A percentile compares a stretch with the other conserved stretches of the same genome.
Evolutionary conservation across 306 rosid genomes (phyloP).

Genomic region (Bauhinia variegata): DNA sequence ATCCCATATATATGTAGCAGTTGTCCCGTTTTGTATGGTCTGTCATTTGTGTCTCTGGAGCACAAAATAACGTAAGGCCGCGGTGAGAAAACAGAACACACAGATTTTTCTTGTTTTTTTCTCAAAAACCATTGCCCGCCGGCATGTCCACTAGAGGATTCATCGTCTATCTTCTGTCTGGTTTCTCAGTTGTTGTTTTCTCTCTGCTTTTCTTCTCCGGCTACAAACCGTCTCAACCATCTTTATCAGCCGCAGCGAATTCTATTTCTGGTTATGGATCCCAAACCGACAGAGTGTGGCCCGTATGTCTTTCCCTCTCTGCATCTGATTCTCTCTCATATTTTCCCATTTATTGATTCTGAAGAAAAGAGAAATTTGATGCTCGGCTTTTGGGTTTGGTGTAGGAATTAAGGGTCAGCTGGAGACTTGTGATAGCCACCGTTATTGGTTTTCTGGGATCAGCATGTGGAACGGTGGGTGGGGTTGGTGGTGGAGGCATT

Average conservation of each 20-base stretch:
- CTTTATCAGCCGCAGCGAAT: slow-evolving; percentile 27
- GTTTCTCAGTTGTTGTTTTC: slow-evolving; percentile 60
- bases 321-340: slow-evolving; percentile 45
- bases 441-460: slow-evolving; percentile 86
- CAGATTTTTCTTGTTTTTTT: not conserved
- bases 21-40: not conserved
- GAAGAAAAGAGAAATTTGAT: not conserved
- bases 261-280: slow-evolving; percentile 19
- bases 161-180: slow-evolving; percentile 58
- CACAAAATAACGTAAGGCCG: not conserved
- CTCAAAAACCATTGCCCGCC: slow-evolving; percentile 22
- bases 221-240: slow-evolving; percentile 4
- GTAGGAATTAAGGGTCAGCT: slow-evolving; percentile 69
- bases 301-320: slow-evolving; percentile 43
- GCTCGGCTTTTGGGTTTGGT: slow-evolving; percentile 42
- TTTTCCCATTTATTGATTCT: not conserved
- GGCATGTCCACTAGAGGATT: slow-evolving; percentile 57
- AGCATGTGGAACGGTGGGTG: slow-evolving; percentile 95
- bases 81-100: too few species aligned
- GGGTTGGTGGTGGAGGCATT: slow-evolving; percentile 72
- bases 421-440: slow-evolving; percentile 76
- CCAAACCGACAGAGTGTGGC: slow-evolving; percentile 59
- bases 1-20: not conserved
- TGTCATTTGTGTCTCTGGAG: not conserved
- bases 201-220: slow-evolving; percentile 48